phyloP scores from a whole-genome alignment of 140 eudicot genomes.

The Stevia rebaudiana region DNA sequence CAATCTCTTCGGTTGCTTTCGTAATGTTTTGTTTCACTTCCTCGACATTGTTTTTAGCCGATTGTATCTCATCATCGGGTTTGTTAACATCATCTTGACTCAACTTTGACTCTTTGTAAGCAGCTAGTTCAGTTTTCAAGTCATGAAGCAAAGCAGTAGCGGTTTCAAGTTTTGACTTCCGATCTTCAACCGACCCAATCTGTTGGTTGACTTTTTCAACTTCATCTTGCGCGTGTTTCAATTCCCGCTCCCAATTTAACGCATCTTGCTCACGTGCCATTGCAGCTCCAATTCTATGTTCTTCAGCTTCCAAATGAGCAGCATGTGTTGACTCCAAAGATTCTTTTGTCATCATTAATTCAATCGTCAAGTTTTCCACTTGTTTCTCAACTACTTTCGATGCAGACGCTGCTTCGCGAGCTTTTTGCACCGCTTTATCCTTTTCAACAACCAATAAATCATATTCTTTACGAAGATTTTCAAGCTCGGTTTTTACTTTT shows the following conservation, averaged over 20 bases:
- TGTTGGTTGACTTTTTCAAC: slow-evolving; percentile 44
- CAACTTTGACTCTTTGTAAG: slow-evolving; percentile 61
- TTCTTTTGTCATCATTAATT: slow-evolving; percentile 63
- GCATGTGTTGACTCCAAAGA: slow-evolving; percentile 81
- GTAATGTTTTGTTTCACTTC: slow-evolving; percentile 54
- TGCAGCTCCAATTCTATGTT: slow-evolving; percentile 67
- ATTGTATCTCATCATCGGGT: slow-evolving; percentile 36
- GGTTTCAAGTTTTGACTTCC: slow-evolving; percentile 48
- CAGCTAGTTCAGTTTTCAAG: slow-evolving; percentile 68
- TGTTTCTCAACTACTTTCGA: slow-evolving; percentile 70
- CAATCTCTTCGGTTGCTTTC: slow-evolving; percentile 60
- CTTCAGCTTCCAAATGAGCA: slow-evolving; percentile 85
- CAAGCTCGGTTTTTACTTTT: slow-evolving; percentile 48
- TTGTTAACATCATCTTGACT: slow-evolving; percentile 26
- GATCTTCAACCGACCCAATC: slow-evolving; percentile 40
- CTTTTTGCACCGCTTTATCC: slow-evolving; percentile 51
- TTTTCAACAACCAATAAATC: slow-evolving; percentile 43
- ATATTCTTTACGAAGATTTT: slow-evolving; percentile 51
- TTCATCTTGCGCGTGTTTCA: slow-evolving; percentile 70
- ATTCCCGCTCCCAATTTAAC: slow-evolving; percentile 63
- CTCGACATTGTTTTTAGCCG: slow-evolving; percentile 60
- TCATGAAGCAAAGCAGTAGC: slow-evolving; percentile 55
- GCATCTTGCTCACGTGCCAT: slow-evolving; percentile 72
- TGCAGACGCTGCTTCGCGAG: slow-evolving; percentile 53
- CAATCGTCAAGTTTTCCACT: slow-evolving; percentile 75